A percentile compares a stretch with the other conserved stretches of the same genome.
Conservation (phyloP, 2,329 filamentous ascomycete species). For the Apiospora phragmitis region DNA sequence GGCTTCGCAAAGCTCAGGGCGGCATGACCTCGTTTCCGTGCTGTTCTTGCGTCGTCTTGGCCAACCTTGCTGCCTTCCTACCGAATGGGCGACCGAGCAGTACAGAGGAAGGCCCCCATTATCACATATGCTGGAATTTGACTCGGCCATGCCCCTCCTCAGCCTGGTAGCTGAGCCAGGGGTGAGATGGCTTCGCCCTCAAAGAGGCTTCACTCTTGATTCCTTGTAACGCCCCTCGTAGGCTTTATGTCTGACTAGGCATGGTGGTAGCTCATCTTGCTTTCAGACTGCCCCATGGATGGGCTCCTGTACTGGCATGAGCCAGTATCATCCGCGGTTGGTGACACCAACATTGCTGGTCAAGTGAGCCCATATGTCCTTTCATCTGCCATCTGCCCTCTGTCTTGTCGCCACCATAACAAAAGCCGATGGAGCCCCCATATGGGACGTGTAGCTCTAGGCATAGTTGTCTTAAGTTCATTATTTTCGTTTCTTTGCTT, state of each 20-base stretch:
- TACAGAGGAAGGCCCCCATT: neutral
- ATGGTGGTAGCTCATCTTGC: neutral
- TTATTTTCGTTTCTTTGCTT: neutral
- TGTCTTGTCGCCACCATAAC: neutral
- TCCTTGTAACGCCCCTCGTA: neutral
- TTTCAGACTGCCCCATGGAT: neutral
- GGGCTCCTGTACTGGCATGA: neutral
- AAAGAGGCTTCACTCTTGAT: neutral
- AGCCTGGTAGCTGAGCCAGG: neutral
- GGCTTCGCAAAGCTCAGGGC: neutral
- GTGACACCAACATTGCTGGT: neutral
- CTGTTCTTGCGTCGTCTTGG: neutral
- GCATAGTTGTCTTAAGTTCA: neutral
- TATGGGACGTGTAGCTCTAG: neutral
- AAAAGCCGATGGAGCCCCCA: neutral
- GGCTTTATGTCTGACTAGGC: neutral
- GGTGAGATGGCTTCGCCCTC: neutral
- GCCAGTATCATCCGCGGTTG: neutral
- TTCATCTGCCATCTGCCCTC: neutral
- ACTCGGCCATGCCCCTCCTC: neutral
- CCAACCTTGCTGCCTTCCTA: neutral
- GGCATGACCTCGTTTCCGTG: neutral
- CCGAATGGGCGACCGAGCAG: neutral
- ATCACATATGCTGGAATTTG: neutral
- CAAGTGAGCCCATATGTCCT: neutral